phyloP scores from a whole-genome alignment of 2,329 filamentous ascomycete species.

The Xylaria sp. region DNA sequence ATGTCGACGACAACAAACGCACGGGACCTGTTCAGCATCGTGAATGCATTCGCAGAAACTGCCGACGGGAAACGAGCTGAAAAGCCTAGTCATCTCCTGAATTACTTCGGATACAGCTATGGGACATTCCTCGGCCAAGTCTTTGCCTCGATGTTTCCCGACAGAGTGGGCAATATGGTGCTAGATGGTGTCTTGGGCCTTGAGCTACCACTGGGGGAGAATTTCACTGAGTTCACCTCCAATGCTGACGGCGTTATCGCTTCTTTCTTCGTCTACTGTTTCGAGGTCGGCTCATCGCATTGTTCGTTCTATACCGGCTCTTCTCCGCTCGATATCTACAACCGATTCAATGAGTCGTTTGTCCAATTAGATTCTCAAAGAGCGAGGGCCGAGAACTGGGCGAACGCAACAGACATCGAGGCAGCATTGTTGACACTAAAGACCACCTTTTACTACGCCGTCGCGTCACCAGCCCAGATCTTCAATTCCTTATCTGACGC shows the following conservation, averaged over 20 bases:
- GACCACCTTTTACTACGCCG: slow-evolving; percentile 4
- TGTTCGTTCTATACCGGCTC: slow-evolving; percentile 12
- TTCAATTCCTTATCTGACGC: slow-evolving; percentile 4
- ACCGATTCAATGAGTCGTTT: slow-evolving; percentile 17
- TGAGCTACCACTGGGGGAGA: slow-evolving; percentile 13
- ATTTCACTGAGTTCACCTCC: background rate
- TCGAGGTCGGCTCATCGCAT: slow-evolving; percentile 2
- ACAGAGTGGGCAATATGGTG: slow-evolving; percentile 16
- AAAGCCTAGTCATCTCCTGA: slow-evolving; percentile 14
- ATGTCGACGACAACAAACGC: slow-evolving; percentile 22
- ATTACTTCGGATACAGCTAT: slow-evolving; percentile 24
- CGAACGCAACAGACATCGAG: slow-evolving; percentile 17
- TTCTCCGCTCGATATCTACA: slow-evolving; percentile 8
- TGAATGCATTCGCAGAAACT: slow-evolving; percentile 16
- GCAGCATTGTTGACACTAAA: slow-evolving; percentile 16
- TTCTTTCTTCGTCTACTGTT: slow-evolving; percentile 20
- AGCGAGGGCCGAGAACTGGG: slow-evolving; percentile 9
- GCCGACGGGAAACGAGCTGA: slow-evolving; percentile 4
- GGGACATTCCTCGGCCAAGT: slow-evolving; percentile 20
- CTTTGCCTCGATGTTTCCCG: slow-evolving; percentile 21
- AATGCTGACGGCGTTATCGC: slow-evolving; percentile 16
- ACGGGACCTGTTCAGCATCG: slow-evolving; percentile 16
- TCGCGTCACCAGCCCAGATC: background rate
- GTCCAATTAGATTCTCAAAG: slow-evolving; percentile 6
- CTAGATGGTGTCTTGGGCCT: slow-evolving; percentile 17